Evolutionary conservation across 345 rosid species (phyloP).

Genomic region (Boechera divaricarpa): DNA sequence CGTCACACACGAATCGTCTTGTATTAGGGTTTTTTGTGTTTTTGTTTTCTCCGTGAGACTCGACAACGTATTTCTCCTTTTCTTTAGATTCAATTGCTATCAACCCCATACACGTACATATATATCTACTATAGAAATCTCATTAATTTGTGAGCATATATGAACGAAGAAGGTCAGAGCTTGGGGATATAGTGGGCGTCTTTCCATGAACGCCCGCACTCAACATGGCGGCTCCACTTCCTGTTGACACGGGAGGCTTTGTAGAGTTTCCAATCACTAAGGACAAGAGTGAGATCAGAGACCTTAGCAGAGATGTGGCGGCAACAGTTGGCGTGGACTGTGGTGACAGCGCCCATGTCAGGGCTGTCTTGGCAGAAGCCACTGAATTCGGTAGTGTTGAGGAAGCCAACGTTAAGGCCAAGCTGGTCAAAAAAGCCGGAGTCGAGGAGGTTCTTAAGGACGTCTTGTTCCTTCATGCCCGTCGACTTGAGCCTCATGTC

Average conservation of each 20-base stretch:
- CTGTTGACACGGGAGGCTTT: slow-evolving; percentile 33
- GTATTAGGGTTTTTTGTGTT: background rate
- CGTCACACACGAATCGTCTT: background rate
- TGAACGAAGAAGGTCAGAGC: slow-evolving; percentile 17
- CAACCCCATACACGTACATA: no score
- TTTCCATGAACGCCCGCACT: slow-evolving; percentile 55
- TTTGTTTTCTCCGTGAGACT: background rate
- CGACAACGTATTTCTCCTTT: no score
- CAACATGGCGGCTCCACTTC: slow-evolving; percentile 54
- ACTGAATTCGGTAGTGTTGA: slow-evolving; percentile 67
- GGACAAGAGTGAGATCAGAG: slow-evolving; percentile 58
- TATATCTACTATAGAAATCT: background rate
- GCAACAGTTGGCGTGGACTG: slow-evolving; percentile 90
- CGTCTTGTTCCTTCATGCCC: slow-evolving; percentile 78
- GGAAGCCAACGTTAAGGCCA: slow-evolving; percentile 52
- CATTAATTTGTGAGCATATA: background rate
- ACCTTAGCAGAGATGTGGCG: slow-evolving; percentile 72
- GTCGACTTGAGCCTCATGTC: slow-evolving; percentile 57
- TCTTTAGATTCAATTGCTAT: no score
- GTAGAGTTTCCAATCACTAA: slow-evolving; percentile 69
- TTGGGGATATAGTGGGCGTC: slow-evolving; percentile 35
- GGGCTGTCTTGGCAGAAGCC: slow-evolving; percentile 78
- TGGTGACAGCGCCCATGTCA: slow-evolving; percentile 57
- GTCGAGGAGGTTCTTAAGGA: slow-evolving; percentile 51
- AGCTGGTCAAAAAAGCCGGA: slow-evolving; percentile 49